These are phyloP conservation scores for Globisporangium viniferum DNA, from an alignment of 352 stramenopile species.

Conservation along the genomic window DNA sequence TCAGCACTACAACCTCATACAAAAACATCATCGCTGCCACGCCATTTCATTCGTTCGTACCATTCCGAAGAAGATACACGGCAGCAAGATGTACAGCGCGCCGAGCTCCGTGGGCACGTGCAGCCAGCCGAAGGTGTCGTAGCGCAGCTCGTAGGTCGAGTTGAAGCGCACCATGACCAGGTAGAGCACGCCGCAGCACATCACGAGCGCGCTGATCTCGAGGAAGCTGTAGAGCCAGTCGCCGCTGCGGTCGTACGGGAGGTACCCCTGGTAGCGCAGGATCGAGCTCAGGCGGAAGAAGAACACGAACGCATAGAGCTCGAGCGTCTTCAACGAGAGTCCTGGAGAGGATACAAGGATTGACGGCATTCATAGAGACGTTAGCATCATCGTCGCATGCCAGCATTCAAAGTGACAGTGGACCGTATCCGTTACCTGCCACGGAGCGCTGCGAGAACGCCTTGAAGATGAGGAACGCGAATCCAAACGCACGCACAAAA, in stretches of 20 bases:
- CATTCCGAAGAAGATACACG: constrained; percentile 87
- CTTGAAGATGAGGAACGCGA: constrained; percentile 94
- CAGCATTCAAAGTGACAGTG: neutral
- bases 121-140: constrained; percentile 95
- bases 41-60: constrained; percentile 23
- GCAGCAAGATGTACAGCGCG: constrained; percentile 81
- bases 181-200: constrained; percentile 89
- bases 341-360: constrained; percentile 28
- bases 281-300: constrained; percentile 97
- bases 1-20: neutral
- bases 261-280: constrained; percentile 96
- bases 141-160: constrained; percentile 93
- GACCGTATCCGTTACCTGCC: constrained; percentile 35
- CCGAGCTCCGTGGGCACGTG: constrained; percentile 83
- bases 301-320: constrained; percentile 97
- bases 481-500: constrained; percentile 87
- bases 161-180: constrained; percentile 92
- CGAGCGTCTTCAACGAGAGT: constrained; percentile 96
- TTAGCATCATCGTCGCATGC: neutral
- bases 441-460: constrained; percentile 91
- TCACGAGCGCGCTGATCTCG: constrained; percentile 89
- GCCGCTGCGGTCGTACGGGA: constrained; percentile 91
- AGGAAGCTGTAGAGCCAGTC: constrained; percentile 98
- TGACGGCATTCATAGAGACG: neutral
- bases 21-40: no score